Evolutionary conservation across 306 rosid species (phyloP).

Genomic region (Comarum palustre): DNA sequence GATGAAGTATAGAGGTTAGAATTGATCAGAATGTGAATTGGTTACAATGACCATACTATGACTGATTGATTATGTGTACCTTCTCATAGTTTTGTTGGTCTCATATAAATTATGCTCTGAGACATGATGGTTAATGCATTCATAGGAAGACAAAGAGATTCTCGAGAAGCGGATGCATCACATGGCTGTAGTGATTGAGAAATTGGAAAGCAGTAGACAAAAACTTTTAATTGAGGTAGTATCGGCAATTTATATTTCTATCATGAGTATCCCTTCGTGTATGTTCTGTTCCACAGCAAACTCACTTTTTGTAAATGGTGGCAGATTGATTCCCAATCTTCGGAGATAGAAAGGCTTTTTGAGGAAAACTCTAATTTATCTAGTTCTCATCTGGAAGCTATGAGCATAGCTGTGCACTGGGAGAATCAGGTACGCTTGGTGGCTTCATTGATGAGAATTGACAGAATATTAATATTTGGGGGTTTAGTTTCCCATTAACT

Average conservation of each 20-base stretch:
- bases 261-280: neutral
- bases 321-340: conserved; percentile 89
- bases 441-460: neutral
- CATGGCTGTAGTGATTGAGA: conserved; percentile 87
- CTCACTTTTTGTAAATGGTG: conserved; percentile 28
- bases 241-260: conserved; percentile 4
- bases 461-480: neutral
- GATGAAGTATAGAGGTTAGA: too few species aligned
- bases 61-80: neutral
- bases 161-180: conserved; percentile 88
- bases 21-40: neutral
- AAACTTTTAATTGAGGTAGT: conserved; percentile 82
- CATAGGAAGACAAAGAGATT: conserved; percentile 76
- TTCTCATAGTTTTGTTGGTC: conserved; percentile 13
- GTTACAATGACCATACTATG: neutral
- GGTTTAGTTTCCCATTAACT: neutral
- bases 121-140: conserved; percentile 4
- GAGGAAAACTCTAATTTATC: conserved; percentile 81
- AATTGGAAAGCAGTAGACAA: conserved; percentile 89
- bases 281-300: conserved; percentile 25
- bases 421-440: conserved; percentile 67
- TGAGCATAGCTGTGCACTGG: conserved; percentile 55
- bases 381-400: conserved; percentile 63
- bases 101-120: neutral
- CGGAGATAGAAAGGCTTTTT: conserved; percentile 83